Conservation (phyloP, 2,329 filamentous ascomycete genomes). For the Trichoderma endophyticum region DNA sequence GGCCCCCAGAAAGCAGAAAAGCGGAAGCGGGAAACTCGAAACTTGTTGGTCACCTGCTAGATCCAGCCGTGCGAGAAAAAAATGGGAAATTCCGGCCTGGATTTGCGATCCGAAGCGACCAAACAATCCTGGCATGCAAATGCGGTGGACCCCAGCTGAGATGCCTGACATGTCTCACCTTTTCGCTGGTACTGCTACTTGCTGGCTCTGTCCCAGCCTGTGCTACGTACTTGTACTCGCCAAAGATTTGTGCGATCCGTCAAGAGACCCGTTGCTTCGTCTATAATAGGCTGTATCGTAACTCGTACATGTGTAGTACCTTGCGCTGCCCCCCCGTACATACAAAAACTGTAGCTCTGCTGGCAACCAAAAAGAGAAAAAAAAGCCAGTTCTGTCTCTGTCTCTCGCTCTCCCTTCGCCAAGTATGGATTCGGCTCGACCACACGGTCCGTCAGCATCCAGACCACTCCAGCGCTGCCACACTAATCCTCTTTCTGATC, state of each 20-base stretch:
- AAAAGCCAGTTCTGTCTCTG: not conserved
- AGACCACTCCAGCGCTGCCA: not conserved
- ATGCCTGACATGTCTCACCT: not conserved
- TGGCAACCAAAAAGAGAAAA: not conserved
- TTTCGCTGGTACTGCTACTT: not conserved
- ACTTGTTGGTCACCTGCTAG: conserved; percentile 4
- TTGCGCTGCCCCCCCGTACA: not conserved
- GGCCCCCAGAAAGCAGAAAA: not conserved
- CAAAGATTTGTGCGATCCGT: not conserved
- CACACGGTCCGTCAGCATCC: not conserved
- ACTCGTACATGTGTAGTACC: not conserved
- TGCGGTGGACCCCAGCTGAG: conserved; percentile 1
- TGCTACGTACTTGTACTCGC: not conserved
- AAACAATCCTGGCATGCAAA: not conserved
- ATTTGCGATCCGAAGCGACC: conserved; percentile 1
- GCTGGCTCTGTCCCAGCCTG: not conserved
- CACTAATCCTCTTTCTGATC: not conserved
- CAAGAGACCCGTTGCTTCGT: not conserved
- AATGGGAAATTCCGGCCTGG: not conserved
- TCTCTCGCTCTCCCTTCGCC: not conserved
- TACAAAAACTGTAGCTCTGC: not conserved
- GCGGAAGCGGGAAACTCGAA: not conserved
- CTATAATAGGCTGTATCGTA: not conserved
- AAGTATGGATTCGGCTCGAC: not conserved
- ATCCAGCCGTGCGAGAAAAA: not conserved